These are phyloP conservation scores for Picea glauca DNA, from an alignment of 75 land plant species.

Conservation along the genomic window DNA sequence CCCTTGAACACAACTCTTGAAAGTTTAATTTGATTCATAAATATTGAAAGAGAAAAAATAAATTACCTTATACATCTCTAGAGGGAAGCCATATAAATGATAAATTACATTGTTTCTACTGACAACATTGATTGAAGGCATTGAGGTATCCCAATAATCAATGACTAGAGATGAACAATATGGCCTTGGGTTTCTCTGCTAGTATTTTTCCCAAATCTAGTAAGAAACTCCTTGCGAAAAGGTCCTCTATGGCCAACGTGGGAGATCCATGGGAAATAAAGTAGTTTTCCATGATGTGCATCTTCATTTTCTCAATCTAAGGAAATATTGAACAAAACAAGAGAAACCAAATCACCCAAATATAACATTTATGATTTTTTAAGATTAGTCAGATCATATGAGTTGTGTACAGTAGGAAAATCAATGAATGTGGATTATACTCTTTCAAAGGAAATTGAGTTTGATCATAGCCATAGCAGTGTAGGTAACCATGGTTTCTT, in stretches of 20 bases:
- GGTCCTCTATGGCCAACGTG: conserved; percentile 52
- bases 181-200: conserved; percentile 52
- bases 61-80: conserved; percentile 66
- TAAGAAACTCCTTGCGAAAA: conserved; percentile 60
- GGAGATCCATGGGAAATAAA: conserved; percentile 90
- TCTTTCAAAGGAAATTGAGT: too few species aligned
- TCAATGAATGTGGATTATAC: too few species aligned
- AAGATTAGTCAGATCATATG: too few species aligned
- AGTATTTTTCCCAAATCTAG: conserved; percentile 25
- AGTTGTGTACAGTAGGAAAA: too few species aligned
- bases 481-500: too few species aligned
- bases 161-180: conserved; percentile 79
- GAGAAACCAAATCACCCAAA: neutral
- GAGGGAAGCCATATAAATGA: conserved; percentile 79
- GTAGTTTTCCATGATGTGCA: conserved; percentile 19
- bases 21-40: too few species aligned
- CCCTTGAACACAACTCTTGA: too few species aligned
- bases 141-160: conserved; percentile 81
- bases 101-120: conserved; percentile 44
- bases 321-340: too few species aligned
- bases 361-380: neutral
- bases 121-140: conserved; percentile 53
- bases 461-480: too few species aligned
- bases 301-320: too few species aligned
- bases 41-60: too few species aligned